These are phyloP conservation scores for Pseudotsuga menziesii DNA, from an alignment of 75 land plant genomes.

Conservation along the genomic window DNA sequence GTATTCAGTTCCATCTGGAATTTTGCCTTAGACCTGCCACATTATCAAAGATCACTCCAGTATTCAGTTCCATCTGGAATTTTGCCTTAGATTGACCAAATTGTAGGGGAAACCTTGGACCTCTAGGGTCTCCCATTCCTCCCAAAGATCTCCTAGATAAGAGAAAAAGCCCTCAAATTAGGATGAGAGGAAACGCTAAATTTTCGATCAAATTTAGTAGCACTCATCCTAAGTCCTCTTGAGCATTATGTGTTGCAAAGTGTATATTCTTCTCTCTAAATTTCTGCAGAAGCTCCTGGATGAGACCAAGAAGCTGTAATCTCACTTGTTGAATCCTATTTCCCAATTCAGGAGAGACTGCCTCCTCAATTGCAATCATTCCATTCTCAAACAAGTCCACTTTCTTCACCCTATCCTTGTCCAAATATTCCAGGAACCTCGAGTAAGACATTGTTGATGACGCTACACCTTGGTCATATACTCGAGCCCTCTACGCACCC, in stretches of 20 bases:
- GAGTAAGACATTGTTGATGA: constrained; percentile 94
- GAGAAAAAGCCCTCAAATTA: constrained; percentile 85
- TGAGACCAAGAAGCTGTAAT: constrained; percentile 90
- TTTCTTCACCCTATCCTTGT: too few species aligned
- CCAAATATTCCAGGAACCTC: too few species aligned
- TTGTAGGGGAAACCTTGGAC: constrained; percentile 82
- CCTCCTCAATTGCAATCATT: constrained; percentile 87
- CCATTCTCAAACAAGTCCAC: constrained; percentile 98
- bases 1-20: too few species aligned
- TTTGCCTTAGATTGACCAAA: constrained; percentile 96
- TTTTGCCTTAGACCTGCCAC: constrained; percentile 97
- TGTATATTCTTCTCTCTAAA: constrained; percentile 89
- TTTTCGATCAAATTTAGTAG: constrained; percentile 83
- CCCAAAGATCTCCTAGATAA: constrained; percentile 83
- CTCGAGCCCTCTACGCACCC: constrained; percentile 40
- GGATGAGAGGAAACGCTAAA: constrained; percentile 79
- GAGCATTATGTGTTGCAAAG: constrained; percentile 90
- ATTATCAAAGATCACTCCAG: constrained; percentile 93
- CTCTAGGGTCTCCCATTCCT: constrained; percentile 87
- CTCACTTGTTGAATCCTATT: constrained; percentile 88
- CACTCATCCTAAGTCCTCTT: constrained; percentile 82
- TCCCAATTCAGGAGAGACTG: too few species aligned
- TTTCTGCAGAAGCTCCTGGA: constrained; percentile 88
- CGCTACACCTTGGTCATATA: constrained; percentile 87
- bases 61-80: constrained; percentile 98